phyloP scores from a whole-genome alignment of 2,329 filamentous ascomycete species.

The Sporothrix mexicana region DNA sequence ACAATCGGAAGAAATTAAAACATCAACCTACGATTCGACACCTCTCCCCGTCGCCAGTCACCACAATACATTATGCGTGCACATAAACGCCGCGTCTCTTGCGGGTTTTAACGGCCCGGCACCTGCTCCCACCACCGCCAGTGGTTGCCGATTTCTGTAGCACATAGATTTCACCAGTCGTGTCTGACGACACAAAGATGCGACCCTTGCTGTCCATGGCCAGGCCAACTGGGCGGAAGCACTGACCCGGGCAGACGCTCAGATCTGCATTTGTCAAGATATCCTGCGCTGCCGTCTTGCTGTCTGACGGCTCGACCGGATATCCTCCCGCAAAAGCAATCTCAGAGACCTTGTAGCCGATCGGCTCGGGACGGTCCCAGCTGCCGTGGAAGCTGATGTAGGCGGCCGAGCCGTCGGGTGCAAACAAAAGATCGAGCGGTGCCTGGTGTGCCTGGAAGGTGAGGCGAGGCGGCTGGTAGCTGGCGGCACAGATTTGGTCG shows the following conservation, averaged over 20 bases:
- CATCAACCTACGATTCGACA: background rate
- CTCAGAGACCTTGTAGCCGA: conserved; percentile 54
- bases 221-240: conserved; percentile 68
- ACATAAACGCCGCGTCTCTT: background rate
- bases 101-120: background rate
- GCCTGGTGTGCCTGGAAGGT: conserved; percentile 70
- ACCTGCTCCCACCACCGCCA: background rate
- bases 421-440: conserved; percentile 74
- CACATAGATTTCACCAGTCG: conserved; percentile 70
- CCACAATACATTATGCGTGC: background rate
- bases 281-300: conserved; percentile 42
- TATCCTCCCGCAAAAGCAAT: conserved; percentile 52
- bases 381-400: conserved; percentile 75
- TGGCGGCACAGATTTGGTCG: conserved; percentile 36
- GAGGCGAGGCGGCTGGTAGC: conserved; percentile 57
- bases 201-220: conserved; percentile 57
- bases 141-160: conserved; percentile 43
- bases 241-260: conserved; percentile 58
- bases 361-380: conserved; percentile 57
- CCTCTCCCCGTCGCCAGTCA: background rate
- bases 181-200: conserved; percentile 67
- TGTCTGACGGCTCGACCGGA: conserved; percentile 42
- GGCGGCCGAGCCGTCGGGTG: conserved; percentile 60
- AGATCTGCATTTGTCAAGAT: conserved; percentile 63
- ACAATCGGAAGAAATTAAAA: background rate